Evolutionary conservation across 345 rosid species (phyloP), one percentile per base, ranked within the genome.

Genomic region (Melaleuca quinquenervia): DNA sequence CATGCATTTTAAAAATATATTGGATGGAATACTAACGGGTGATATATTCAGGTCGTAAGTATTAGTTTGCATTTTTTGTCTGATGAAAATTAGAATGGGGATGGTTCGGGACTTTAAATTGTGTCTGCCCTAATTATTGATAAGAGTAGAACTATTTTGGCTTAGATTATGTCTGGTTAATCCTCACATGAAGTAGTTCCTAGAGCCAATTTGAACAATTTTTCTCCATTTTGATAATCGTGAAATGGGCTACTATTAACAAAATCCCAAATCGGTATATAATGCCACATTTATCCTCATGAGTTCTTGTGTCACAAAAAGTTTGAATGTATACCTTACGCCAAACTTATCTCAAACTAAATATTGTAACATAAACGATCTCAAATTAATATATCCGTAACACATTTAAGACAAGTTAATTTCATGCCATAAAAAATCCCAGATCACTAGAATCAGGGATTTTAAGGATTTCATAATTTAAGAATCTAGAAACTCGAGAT

Each of bases 381-480:
- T 41, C 41, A 41, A 41, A 41, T 4, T 41, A 41, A 41, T 41
- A 4, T 41, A 41, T 41, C 41, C 3, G 41, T 41, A 36, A n/a
- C 36, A 3, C 8, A 60, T 60, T 60, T 60, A 18, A 7, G 16
- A 3, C 27, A 6, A 60, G 13, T 6, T 14, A n/a, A 27, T 36
- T 27, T 18, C 2, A 70, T 70, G 48, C 10, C 24, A 70, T 27
- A 0, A 18, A 18, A 27, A 27, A 60, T 27, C 74, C 32, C 5
- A 13, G 0, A 27, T 27, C 36, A 12, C 36, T 2, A 1, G 0
- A 32, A 32, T 60, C 1, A 60, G 1, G 27, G 41, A 27, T 60
- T 13, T 27, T 27, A 60, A 18, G 13, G 20, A 27, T n/a, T 60
- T 36, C 7, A 24, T 7, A 36, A 18, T 70, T 6, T 16, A 18